These are phyloP conservation scores for Thielaviopsis euricoi DNA, from an alignment of 2,329 filamentous ascomycete species.

Conservation along the genomic window DNA sequence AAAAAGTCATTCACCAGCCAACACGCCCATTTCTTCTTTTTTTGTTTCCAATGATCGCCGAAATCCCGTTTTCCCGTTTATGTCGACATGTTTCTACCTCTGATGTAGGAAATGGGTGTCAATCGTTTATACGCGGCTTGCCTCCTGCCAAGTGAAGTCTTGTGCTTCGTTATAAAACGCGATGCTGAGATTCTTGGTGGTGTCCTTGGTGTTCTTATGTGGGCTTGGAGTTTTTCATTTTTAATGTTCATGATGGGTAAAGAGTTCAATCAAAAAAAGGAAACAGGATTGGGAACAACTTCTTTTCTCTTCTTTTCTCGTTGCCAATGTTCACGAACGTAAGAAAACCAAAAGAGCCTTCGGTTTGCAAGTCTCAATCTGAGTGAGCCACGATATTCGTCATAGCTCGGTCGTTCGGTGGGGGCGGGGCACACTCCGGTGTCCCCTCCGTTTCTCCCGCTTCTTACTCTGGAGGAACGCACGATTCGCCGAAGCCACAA, in stretches of 20 bases:
- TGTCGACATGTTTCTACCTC: background rate
- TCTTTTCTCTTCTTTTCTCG: background rate
- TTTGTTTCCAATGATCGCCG: slow-evolving; percentile 2
- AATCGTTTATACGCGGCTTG: background rate
- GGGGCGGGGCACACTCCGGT: background rate
- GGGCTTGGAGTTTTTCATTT: background rate
- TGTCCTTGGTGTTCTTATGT: background rate
- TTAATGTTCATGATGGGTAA: slow-evolving; percentile 5
- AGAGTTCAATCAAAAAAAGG: slow-evolving; percentile 5
- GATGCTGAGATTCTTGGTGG: background rate
- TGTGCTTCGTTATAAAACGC: background rate
- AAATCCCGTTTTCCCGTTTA: background rate
- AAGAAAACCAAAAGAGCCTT: background rate
- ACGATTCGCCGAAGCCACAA: slow-evolving; percentile 2
- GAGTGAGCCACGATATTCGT: background rate
- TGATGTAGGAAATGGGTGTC: background rate
- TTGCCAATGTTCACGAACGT: background rate
- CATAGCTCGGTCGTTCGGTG: background rate
- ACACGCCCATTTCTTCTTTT: slow-evolving; percentile 7
- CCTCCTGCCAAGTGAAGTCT: background rate
- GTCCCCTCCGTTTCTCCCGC: background rate
- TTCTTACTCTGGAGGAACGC: background rate
- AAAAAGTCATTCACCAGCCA: slow-evolving; percentile 9
- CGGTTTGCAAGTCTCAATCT: background rate
- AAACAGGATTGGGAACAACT: slow-evolving; percentile 4